These are phyloP conservation scores for Colletotrichum phormii DNA, from an alignment of 2,329 filamentous ascomycete genomes.

Conservation along the genomic window DNA sequence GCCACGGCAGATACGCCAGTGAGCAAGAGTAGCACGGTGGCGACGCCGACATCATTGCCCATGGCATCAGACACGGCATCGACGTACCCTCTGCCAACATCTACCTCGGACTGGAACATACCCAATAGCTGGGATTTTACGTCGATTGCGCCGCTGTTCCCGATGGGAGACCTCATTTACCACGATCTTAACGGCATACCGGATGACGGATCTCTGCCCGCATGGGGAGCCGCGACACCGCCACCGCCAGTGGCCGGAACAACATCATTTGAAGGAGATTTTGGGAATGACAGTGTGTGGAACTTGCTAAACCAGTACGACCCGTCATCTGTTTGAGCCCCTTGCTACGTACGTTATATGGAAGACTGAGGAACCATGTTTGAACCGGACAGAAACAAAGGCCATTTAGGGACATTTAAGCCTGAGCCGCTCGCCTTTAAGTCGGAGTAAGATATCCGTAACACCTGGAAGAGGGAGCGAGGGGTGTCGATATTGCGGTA, in stretches of 20 bases:
- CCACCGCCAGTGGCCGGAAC: slow-evolving; percentile 49
- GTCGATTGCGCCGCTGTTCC: slow-evolving; percentile 65
- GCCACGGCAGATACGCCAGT: slow-evolving; percentile 36
- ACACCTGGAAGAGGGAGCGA: background rate
- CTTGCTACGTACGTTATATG: background rate
- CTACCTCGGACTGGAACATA: slow-evolving; percentile 48
- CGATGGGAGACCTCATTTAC: slow-evolving; percentile 67
- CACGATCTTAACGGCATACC: slow-evolving; percentile 64
- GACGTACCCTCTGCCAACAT: slow-evolving; percentile 28
- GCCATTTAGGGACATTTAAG: background rate
- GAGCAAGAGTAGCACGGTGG: slow-evolving; percentile 34
- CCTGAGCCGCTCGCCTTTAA: background rate
- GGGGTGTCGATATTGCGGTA: slow-evolving; percentile 12
- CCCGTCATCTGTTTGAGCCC: slow-evolving; percentile 37
- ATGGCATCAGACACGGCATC: slow-evolving; percentile 42
- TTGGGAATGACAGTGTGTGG: slow-evolving; percentile 67
- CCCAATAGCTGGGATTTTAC: slow-evolving; percentile 62
- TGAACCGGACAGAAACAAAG: slow-evolving; percentile 15
- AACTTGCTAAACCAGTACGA: slow-evolving; percentile 64
- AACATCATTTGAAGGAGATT: slow-evolving; percentile 64
- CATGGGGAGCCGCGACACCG: slow-evolving; percentile 37
- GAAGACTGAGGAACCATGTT: slow-evolving; percentile 9
- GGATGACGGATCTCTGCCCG: slow-evolving; percentile 41
- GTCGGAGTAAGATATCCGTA: background rate
- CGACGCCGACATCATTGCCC: slow-evolving; percentile 32